Conservation (phyloP, 140 eudicot genomes). For the Senecio squalidus region DNA sequence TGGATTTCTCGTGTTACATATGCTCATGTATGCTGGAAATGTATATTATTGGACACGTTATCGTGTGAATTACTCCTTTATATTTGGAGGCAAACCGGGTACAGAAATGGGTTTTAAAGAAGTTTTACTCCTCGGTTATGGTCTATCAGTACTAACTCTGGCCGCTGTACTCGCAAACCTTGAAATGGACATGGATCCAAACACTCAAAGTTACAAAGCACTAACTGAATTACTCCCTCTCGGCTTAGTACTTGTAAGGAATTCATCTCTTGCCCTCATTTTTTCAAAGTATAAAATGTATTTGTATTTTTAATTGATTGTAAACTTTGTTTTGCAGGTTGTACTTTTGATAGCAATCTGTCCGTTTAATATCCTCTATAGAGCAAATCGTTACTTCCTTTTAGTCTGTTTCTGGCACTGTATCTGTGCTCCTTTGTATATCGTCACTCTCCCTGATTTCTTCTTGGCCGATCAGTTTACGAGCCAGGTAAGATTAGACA, state of each 20-base stretch:
- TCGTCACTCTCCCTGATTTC: slow-evolving; percentile 66
- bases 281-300: background rate
- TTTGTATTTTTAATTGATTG: background rate
- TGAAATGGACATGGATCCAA: slow-evolving; percentile 50
- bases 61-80: slow-evolving; percentile 58
- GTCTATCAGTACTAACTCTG: slow-evolving; percentile 28
- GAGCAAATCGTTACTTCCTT: slow-evolving; percentile 54
- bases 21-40: slow-evolving; percentile 49
- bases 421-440: slow-evolving; percentile 61
- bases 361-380: slow-evolving; percentile 57
- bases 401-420: slow-evolving; percentile 49
- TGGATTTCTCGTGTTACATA: slow-evolving; percentile 43
- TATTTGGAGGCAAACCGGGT: slow-evolving; percentile 51
- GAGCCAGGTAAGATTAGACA: slow-evolving; percentile 47
- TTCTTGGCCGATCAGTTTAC: slow-evolving; percentile 76
- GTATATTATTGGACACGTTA: slow-evolving; percentile 45
- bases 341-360: slow-evolving; percentile 41
- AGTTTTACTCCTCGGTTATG: slow-evolving; percentile 45
- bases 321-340: slow-evolving; percentile 30
- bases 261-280: background rate
- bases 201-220: slow-evolving; percentile 24
- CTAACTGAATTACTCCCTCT: slow-evolving; percentile 49
- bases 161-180: slow-evolving; percentile 35
- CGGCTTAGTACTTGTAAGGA: slow-evolving; percentile 41
- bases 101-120: slow-evolving; percentile 50